Evolutionary conservation across 768 basidiomycete genomes (phyloP).

Genomic region (Exidia glandulosa): DNA sequence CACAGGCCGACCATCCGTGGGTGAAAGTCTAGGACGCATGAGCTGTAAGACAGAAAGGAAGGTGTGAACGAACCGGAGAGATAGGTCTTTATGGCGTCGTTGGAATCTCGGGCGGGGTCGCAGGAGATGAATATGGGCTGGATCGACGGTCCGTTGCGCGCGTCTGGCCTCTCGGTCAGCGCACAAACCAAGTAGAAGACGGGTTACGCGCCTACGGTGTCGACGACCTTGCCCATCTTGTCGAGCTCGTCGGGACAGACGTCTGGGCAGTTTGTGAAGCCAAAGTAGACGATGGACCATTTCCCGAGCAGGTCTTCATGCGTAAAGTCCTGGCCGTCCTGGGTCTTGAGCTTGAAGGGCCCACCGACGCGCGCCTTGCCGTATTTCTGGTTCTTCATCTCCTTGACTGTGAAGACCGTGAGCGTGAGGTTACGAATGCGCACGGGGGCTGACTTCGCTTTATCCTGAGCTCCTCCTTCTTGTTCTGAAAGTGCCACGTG

Average conservation of each 20-base stretch:
- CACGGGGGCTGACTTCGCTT: constrained; percentile 47
- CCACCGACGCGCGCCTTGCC: constrained; percentile 88
- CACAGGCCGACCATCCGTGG: constrained; percentile 80
- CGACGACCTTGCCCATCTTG: constrained; percentile 75
- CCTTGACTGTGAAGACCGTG: constrained; percentile 56
- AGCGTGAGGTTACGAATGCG: background rate
- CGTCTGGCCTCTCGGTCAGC: constrained; percentile 44
- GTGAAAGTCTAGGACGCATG: constrained; percentile 62
- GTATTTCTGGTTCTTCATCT: constrained; percentile 57
- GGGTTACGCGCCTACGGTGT: constrained; percentile 49
- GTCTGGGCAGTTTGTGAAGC: constrained; percentile 99
- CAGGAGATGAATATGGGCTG: constrained; percentile 93
- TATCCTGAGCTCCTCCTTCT: constrained; percentile 71
- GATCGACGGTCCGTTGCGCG: constrained; percentile 51
- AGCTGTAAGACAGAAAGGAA: background rate
- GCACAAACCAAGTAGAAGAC: background rate
- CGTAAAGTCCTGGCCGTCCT: constrained; percentile 60
- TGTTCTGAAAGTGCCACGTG: constrained; percentile 78
- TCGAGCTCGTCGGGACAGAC: constrained; percentile 98
- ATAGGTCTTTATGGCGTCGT: constrained; percentile 31
- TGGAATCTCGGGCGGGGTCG: constrained; percentile 86
- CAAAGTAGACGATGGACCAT: constrained; percentile 66
- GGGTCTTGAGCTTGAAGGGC: constrained; percentile 66
- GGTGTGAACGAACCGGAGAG: constrained; percentile 28
- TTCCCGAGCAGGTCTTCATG: constrained; percentile 68